Conservation (phyloP, 2,329 filamentous ascomycete genomes). For the Hymenoscyphus salicellus region DNA sequence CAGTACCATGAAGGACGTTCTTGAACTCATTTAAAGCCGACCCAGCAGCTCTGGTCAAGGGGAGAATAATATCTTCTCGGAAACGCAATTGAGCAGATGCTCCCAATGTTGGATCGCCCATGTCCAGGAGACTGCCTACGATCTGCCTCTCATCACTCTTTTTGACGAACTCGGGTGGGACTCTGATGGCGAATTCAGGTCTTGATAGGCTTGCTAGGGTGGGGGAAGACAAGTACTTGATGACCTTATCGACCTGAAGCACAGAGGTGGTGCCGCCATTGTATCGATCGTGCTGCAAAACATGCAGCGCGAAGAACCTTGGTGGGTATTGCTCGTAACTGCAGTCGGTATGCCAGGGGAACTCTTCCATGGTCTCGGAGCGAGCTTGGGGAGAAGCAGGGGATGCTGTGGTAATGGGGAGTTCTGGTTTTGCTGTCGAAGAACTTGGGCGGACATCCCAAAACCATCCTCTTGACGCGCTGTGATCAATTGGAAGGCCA, state of each 20-base stretch:
- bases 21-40: conserved; percentile 36
- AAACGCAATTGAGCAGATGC: conserved; percentile 19
- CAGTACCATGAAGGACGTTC: conserved; percentile 17
- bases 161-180: conserved; percentile 38
- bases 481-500: conserved; percentile 28
- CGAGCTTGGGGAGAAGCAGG: conserved; percentile 21
- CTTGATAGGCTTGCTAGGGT: conserved; percentile 19
- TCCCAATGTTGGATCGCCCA: conserved; percentile 13
- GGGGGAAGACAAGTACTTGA: conserved; percentile 20
- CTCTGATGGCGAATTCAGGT: conserved; percentile 26
- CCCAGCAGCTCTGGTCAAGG: conserved; percentile 29
- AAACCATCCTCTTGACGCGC: conserved; percentile 28
- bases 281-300: conserved; percentile 28
- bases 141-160: conserved; percentile 19
- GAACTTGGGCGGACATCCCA: conserved; percentile 33
- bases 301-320: conserved; percentile 32
- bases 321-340: conserved; percentile 31
- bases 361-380: conserved; percentile 31
- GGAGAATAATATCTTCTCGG: conserved; percentile 35
- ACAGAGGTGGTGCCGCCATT: conserved; percentile 30
- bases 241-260: conserved; percentile 21
- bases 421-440: conserved; percentile 8
- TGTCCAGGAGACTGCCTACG: conserved; percentile 26
- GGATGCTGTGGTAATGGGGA: background rate
- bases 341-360: conserved; percentile 37